These are phyloP conservation scores for Colletotrichum sp. DNA, from an alignment of 2,329 filamentous ascomycete species.

Conservation along the genomic window DNA sequence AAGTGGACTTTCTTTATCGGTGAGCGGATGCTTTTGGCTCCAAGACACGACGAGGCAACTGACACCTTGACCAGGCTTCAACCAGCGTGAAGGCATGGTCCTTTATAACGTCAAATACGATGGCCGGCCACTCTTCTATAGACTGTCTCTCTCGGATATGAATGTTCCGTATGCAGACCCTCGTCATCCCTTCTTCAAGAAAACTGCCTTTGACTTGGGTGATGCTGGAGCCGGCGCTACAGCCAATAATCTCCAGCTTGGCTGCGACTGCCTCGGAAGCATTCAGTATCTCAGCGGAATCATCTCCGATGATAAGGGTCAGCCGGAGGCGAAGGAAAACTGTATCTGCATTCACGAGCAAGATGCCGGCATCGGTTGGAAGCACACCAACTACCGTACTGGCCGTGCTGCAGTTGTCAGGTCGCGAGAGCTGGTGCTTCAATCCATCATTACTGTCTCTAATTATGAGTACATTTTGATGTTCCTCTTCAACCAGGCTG, in stretches of 20 bases:
- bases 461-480: slow-evolving; percentile 76
- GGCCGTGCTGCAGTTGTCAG: slow-evolving; percentile 65
- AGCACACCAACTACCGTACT: slow-evolving; percentile 73
- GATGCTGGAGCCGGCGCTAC: slow-evolving; percentile 68
- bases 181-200: slow-evolving; percentile 64
- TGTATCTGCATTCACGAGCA: slow-evolving; percentile 74
- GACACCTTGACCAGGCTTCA: slow-evolving; percentile 45
- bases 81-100: slow-evolving; percentile 62
- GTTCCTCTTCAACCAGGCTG: slow-evolving; percentile 68
- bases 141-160: slow-evolving; percentile 64
- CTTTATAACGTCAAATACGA: slow-evolving; percentile 65
- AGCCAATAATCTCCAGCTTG: slow-evolving; percentile 69
- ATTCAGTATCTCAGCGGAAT: slow-evolving; percentile 63
- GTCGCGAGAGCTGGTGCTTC: slow-evolving; percentile 66
- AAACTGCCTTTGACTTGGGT: slow-evolving; percentile 73
- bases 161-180: slow-evolving; percentile 70
- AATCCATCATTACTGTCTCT: slow-evolving; percentile 71
- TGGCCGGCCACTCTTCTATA: slow-evolving; percentile 60
- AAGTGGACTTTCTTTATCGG: slow-evolving; percentile 61
- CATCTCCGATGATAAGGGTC: slow-evolving; percentile 57
- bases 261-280: slow-evolving; percentile 71
- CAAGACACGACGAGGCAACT: neutral
- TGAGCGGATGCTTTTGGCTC: neutral
- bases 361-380: slow-evolving; percentile 73
- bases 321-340: slow-evolving; percentile 58